Percentiles rank a stretch among this genome's conserved stretches.
Conservation (phyloP, 2,329 filamentous ascomycete species). For the Epichloe sp. region DNA sequence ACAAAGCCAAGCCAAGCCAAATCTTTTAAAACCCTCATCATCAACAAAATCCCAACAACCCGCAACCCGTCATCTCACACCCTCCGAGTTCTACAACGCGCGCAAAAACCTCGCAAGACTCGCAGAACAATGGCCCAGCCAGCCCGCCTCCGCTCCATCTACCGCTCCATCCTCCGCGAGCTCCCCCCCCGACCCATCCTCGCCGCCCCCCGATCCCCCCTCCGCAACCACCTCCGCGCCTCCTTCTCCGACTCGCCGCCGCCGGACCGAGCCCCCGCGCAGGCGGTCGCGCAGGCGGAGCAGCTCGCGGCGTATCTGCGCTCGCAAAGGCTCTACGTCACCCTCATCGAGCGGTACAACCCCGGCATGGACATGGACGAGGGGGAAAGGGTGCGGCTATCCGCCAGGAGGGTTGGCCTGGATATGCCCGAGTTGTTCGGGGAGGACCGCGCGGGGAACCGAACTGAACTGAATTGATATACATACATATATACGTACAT, state of each 20-base stretch:
- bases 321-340: constrained; percentile 74
- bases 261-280: too few species aligned
- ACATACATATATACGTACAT: too few species aligned
- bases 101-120: constrained; percentile 5
- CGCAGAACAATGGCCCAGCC: neutral
- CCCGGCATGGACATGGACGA: constrained; percentile 79
- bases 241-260: constrained; percentile 14
- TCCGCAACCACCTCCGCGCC: constrained; percentile 19
- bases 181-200: constrained; percentile 51
- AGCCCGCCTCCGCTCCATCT: constrained; percentile 57
- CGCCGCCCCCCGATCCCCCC: constrained; percentile 41
- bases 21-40: too few species aligned
- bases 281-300: constrained; percentile 34
- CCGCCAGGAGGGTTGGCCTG: constrained; percentile 81
- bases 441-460: neutral
- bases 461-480: neutral
- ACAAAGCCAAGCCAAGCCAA: too few species aligned
- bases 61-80: too few species aligned
- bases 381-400: constrained; percentile 72
- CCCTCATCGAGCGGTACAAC: constrained; percentile 82
- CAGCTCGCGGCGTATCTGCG: constrained; percentile 70
- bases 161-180: constrained; percentile 80
- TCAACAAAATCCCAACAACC: too few species aligned
- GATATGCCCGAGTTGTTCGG: constrained; percentile 57
- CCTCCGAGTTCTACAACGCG: neutral